Percentiles rank a stretch among this genome's conserved stretches.
phyloP scores from a whole-genome alignment of 2,329 filamentous ascomycete genomes.

The Colletotrichum sp. region DNA sequence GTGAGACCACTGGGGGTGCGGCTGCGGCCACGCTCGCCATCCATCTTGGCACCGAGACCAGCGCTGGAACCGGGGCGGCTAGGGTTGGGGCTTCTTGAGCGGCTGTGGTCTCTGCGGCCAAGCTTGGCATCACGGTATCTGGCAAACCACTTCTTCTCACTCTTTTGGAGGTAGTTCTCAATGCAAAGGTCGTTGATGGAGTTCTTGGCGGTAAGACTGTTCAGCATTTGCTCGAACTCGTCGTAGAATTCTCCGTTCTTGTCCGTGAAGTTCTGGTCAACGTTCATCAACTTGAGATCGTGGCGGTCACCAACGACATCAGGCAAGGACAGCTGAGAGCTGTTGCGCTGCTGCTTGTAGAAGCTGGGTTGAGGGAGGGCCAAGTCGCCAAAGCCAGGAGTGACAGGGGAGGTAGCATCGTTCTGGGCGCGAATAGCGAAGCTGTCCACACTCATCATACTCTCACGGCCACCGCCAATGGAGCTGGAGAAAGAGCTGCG shows the following conservation, averaged over 20 bases:
- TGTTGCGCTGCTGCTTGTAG: slow-evolving; percentile 37
- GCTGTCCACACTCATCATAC: slow-evolving; percentile 27
- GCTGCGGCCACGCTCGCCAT: slow-evolving; percentile 25
- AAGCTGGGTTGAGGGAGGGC: slow-evolving; percentile 16
- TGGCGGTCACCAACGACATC: slow-evolving; percentile 65
- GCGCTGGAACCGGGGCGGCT: slow-evolving; percentile 18
- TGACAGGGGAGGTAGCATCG: neutral
- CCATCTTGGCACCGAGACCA: slow-evolving; percentile 24
- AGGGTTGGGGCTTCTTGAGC: slow-evolving; percentile 36
- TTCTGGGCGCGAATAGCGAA: slow-evolving; percentile 27
- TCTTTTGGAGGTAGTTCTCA: slow-evolving; percentile 67
- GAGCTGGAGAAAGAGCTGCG: slow-evolving; percentile 20
- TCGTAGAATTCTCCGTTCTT: slow-evolving; percentile 65
- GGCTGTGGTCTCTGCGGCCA: slow-evolving; percentile 43
- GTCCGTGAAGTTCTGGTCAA: slow-evolving; percentile 72
- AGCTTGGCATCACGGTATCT: slow-evolving; percentile 63
- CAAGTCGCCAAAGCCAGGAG: slow-evolving; percentile 10
- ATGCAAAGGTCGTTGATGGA: slow-evolving; percentile 66
- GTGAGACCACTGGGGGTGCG: slow-evolving; percentile 32
- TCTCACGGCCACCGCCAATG: slow-evolving; percentile 13
- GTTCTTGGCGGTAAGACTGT: slow-evolving; percentile 56
- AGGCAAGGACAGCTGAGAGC: slow-evolving; percentile 58
- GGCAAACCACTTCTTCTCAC: slow-evolving; percentile 71
- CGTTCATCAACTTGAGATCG: slow-evolving; percentile 67
- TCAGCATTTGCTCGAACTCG: slow-evolving; percentile 62